phyloP scores from a whole-genome alignment of 2,329 filamentous ascomycete species.

The Fusarium equiseti region DNA sequence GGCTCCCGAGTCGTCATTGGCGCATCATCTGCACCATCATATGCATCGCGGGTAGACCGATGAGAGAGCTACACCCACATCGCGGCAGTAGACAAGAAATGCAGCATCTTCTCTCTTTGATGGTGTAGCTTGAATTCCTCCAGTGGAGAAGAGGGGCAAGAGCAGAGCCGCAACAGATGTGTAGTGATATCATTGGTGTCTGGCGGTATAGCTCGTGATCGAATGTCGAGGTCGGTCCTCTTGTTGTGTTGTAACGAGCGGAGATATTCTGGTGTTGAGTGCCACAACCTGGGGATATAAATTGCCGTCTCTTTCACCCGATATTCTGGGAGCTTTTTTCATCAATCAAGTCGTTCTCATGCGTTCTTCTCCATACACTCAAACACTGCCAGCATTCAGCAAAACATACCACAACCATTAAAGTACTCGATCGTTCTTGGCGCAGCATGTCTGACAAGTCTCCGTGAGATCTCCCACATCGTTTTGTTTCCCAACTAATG shows the following conservation, averaged over 20 bases:
- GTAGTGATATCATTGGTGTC: slow-evolving; percentile 47
- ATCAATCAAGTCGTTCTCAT: slow-evolving; percentile 1
- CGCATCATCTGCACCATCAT: slow-evolving; percentile 25
- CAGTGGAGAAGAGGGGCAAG: slow-evolving; percentile 14
- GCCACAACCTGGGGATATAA: slow-evolving; percentile 31
- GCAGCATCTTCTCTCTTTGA: slow-evolving; percentile 16
- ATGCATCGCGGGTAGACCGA: slow-evolving; percentile 21
- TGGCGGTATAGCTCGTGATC: slow-evolving; percentile 26
- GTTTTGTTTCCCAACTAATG: slow-evolving; percentile 14
- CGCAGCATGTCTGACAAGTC: slow-evolving; percentile 25
- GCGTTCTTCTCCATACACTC: background rate
- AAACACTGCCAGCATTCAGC: background rate
- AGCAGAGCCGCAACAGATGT: slow-evolving; percentile 48
- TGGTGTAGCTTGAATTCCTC: slow-evolving; percentile 39
- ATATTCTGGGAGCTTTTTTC: background rate
- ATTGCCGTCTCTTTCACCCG: background rate
- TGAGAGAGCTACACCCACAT: slow-evolving; percentile 16
- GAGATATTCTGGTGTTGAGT: slow-evolving; percentile 10
- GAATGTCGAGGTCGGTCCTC: slow-evolving; percentile 23
- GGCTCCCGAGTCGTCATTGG: slow-evolving; percentile 38
- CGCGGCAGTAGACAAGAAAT: slow-evolving; percentile 21
- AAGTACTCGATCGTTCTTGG: background rate
- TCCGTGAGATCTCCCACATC: background rate
- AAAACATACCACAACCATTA: background rate
- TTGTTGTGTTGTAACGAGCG: slow-evolving; percentile 13